Evolutionary conservation across 2,329 filamentous ascomycete genomes (phyloP).

Genomic region (Fusarium sp.): DNA sequence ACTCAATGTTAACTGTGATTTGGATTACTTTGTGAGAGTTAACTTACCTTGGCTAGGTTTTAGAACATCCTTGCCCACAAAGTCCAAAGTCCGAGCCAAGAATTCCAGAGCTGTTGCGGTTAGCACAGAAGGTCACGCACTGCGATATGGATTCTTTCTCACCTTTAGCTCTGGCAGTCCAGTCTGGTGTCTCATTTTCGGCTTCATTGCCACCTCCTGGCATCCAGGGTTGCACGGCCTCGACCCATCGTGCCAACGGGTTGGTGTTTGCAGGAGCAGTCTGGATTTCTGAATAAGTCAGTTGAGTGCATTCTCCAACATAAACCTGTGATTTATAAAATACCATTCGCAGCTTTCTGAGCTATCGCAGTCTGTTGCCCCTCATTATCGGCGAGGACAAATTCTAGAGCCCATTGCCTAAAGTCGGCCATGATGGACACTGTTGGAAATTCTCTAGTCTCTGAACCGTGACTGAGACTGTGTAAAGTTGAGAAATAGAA

Average conservation of each 20-base stretch:
- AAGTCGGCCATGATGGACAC: constrained; percentile 60
- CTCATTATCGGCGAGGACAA: constrained; percentile 64
- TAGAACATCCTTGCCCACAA: constrained; percentile 59
- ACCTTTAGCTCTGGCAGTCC: constrained; percentile 67
- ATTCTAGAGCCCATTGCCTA: constrained; percentile 65
- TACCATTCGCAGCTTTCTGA: constrained; percentile 60
- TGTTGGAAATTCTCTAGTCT: background rate
- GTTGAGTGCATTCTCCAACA: background rate
- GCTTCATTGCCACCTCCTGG: constrained; percentile 55
- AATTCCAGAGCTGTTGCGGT: constrained; percentile 63
- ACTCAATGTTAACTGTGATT: constrained; percentile 7
- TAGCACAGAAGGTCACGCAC: background rate
- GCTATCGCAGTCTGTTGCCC: constrained; percentile 56
- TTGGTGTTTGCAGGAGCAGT: constrained; percentile 57
- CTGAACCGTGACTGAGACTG: background rate
- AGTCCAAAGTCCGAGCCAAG: constrained; percentile 64
- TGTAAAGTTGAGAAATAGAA: background rate
- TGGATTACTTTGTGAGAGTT: background rate
- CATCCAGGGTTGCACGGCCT: constrained; percentile 68
- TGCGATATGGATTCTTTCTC: background rate
- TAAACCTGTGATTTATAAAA: background rate
- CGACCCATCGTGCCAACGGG: constrained; percentile 66
- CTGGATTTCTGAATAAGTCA: constrained; percentile 57
- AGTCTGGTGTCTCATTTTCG: constrained; percentile 59
- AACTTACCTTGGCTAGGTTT: constrained; percentile 62